These are phyloP conservation scores for Afroboletus lepidellus DNA, from an alignment of 1,284 basidiomycete species.

Conservation along the genomic window DNA sequence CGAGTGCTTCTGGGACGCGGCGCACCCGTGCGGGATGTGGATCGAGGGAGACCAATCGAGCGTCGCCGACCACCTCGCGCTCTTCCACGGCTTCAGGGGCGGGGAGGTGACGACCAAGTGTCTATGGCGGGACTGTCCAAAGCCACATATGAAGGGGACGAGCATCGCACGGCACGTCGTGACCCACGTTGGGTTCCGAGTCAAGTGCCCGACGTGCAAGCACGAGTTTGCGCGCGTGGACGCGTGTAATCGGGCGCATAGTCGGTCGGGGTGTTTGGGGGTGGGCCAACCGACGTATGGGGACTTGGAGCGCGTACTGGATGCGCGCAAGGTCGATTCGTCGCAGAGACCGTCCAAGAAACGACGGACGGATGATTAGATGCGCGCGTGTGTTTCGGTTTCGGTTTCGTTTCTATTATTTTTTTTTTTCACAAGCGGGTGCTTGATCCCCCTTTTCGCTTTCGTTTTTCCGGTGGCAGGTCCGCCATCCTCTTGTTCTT, in stretches of 20 bases:
- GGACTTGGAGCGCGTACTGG: conserved; percentile 27
- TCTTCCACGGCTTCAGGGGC: conserved; percentile 31
- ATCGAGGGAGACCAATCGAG: conserved; percentile 34
- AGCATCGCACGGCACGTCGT: conserved; percentile 36
- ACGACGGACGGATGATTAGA: conserved; percentile 30
- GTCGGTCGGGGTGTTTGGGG: conserved; percentile 31
- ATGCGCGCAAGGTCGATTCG: conserved; percentile 29
- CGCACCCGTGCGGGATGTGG: conserved; percentile 33
- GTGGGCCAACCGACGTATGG: conserved; percentile 35
- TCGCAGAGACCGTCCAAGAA: conserved; percentile 29
- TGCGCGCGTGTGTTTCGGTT: conserved; percentile 1
- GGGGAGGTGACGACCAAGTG: conserved; percentile 32
- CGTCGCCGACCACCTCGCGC: conserved; percentile 34
- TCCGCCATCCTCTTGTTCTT: background rate
- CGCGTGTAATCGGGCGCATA: conserved; percentile 36
- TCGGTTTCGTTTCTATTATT: background rate
- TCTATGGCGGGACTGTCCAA: conserved; percentile 31
- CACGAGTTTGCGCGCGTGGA: conserved; percentile 35
- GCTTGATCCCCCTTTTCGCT: background rate
- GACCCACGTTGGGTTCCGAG: conserved; percentile 32
- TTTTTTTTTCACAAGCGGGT: background rate
- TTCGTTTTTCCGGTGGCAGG: background rate
- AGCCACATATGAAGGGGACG: conserved; percentile 33
- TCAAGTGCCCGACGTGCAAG: conserved; percentile 33
- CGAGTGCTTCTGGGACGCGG: conserved; percentile 32